Base-by-base conservation (phyloP, 1,284 basidiomycete genomes). In the Malassezia obtusa region DNA sequence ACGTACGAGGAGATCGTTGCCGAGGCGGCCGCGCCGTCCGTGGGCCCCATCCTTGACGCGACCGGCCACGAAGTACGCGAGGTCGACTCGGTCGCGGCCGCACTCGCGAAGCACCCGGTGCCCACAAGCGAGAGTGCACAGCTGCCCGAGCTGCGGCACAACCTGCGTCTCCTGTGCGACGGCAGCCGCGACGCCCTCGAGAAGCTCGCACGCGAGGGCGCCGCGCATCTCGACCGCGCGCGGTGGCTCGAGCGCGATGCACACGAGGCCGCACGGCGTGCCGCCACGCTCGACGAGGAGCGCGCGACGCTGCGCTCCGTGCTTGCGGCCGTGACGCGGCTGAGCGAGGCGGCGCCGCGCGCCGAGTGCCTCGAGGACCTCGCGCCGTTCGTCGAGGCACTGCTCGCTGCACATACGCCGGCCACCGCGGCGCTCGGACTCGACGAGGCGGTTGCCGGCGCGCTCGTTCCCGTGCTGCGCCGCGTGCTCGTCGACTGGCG, bases 111-210 rank as follows among this genome's bases (percentile, higher is more conserved):
- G 11, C 30, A 39, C 21, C 25, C 50, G 11, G 65, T 61, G 25
- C 88, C 87, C 1, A 84, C 86, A 0, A 82, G 82, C 12, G 89
- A 95, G 63, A 79, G 83, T 1, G 87, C 83, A 39, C 84, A 86
- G 57, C 82, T 98, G 59, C 91, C 92, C 0, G 94, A 99, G 78
- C 82, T 99, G 17, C 83, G 90, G 31, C 91, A 98, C 73, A 99
- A 99, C 73, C 76, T 98, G 24, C 82, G 84, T 6, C 80, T 96
- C 38, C 87, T 98, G 39, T 80, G 83, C 2, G 86, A 90, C 41
- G 79, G 82, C 1, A 84, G 87, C 61, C 86, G 86, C 60, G 82
- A 80, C 24, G 86, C 90, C 52, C 80, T 99, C 1, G 83, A 87
- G 45, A 86, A 86, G 12, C 80, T 98, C 17, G 89, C 89, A 1